These are phyloP conservation scores for Climacium dendroides DNA, from an alignment of 225 moss, liverwort and hornwort genomes.

Conservation along the genomic window DNA sequence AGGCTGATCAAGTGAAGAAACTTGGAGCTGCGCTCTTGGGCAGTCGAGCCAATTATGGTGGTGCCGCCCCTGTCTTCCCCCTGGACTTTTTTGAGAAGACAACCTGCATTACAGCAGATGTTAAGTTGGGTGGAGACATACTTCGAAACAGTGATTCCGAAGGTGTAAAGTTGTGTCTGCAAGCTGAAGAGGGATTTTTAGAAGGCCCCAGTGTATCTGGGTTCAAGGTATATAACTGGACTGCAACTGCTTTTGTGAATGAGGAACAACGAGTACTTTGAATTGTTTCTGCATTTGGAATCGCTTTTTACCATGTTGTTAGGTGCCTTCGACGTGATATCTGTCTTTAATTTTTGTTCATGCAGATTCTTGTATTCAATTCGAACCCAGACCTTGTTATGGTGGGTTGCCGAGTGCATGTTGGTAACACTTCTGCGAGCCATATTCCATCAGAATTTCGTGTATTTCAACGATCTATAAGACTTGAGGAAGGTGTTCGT, in stretches of 20 bases:
- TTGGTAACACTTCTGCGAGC: slow-evolving; percentile 96
- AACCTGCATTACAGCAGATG: slow-evolving; percentile 83
- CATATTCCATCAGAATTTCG: slow-evolving; percentile 96
- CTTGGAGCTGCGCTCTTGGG: slow-evolving; percentile 88
- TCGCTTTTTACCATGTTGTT: neutral
- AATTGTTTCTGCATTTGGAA: neutral
- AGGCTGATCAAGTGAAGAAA: slow-evolving; percentile 92
- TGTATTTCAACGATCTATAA: slow-evolving; percentile 77
- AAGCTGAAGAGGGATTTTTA: slow-evolving; percentile 85
- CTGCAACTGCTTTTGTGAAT: neutral
- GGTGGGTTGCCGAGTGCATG: slow-evolving; percentile 98
- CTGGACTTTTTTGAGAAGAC: slow-evolving; percentile 98
- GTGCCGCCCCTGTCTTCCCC: slow-evolving; percentile 72
- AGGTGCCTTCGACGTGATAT: neutral
- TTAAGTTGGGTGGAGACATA: slow-evolving; percentile 92
- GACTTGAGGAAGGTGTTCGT: slow-evolving; percentile 90
- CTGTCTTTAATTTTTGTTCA: neutral
- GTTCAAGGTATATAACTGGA: slow-evolving; percentile 70
- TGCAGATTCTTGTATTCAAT: slow-evolving; percentile 85
- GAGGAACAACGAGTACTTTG: neutral
- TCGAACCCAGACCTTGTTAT: slow-evolving; percentile 91
- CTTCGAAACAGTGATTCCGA: slow-evolving; percentile 94
- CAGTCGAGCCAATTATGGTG: slow-evolving; percentile 67
- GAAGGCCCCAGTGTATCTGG: slow-evolving; percentile 85
- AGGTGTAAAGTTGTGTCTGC: slow-evolving; percentile 67